Conservation (phyloP, 345 rosid genomes). For the Pseudoturritis turrita region DNA sequence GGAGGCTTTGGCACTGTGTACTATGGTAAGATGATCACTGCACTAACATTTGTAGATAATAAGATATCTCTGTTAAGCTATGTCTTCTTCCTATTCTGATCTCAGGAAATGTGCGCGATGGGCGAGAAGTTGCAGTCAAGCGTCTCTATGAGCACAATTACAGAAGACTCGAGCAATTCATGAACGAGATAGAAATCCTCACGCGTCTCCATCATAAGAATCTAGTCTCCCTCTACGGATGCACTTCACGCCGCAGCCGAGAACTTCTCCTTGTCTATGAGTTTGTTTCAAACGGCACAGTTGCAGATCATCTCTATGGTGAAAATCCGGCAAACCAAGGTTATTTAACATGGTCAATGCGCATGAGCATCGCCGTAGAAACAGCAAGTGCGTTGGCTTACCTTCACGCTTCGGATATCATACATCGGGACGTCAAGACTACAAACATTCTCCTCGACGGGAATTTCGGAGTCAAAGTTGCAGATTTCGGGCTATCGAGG, state of each 20-base stretch:
- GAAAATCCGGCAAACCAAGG: conserved; percentile 27
- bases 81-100: neutral
- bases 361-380: conserved; percentile 60
- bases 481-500: conserved; percentile 65
- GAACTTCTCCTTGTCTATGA: conserved; percentile 68
- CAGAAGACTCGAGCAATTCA: conserved; percentile 47
- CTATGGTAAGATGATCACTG: conserved; percentile 41
- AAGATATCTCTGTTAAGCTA: neutral
- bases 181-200: conserved; percentile 54
- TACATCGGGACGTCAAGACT: conserved; percentile 69
- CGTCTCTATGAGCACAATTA: conserved; percentile 54
- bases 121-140: conserved; percentile 71
- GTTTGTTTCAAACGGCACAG: conserved; percentile 54
- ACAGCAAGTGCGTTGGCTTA: conserved; percentile 58
- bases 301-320: conserved; percentile 66
- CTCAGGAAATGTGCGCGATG: conserved; percentile 57
- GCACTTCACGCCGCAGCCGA: conserved; percentile 49
- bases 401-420: conserved; percentile 54
- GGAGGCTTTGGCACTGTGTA: conserved; percentile 77
- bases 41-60: neutral
- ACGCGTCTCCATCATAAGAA: conserved; percentile 60
- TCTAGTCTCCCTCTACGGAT: conserved; percentile 65
- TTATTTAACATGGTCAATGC: conserved; percentile 44
- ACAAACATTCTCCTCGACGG: conserved; percentile 60
- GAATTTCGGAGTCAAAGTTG: conserved; percentile 55